A percentile compares a stretch with the other conserved stretches of the same genome.
Evolutionary conservation across 805 yeast genomes (phyloP).

Genomic region (Zygosaccharomyces siamensis): DNA sequence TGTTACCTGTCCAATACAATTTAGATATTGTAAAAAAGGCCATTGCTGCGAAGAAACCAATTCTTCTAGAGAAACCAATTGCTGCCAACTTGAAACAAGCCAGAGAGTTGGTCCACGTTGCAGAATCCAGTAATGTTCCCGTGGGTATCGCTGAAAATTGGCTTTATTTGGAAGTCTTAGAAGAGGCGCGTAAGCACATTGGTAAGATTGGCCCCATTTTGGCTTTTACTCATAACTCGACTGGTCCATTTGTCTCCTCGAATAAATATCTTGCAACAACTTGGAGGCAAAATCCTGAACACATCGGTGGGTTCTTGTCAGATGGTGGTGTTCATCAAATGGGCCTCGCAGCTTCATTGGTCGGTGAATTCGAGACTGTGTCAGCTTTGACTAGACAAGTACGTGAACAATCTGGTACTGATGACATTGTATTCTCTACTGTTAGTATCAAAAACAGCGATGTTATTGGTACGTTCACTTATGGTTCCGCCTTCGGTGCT

Average conservation of each 20-base stretch:
- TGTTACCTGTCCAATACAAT: slow-evolving; percentile 85
- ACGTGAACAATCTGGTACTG: slow-evolving; percentile 71
- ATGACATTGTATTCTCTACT: slow-evolving; percentile 74
- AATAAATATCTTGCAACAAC: slow-evolving; percentile 63
- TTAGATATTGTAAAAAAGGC: slow-evolving; percentile 65
- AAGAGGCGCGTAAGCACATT: slow-evolving; percentile 50
- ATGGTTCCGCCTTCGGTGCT: slow-evolving; percentile 84
- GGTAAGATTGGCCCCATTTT: slow-evolving; percentile 66
- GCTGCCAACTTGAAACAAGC: slow-evolving; percentile 85
- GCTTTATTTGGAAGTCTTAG: slow-evolving; percentile 63
- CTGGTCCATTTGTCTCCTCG: slow-evolving; percentile 61
- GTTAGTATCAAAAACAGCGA: slow-evolving; percentile 53
- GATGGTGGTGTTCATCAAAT: slow-evolving; percentile 98
- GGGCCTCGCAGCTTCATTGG: slow-evolving; percentile 75
- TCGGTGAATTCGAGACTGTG: slow-evolving; percentile 68
- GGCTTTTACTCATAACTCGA: slow-evolving; percentile 66
- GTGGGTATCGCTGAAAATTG: slow-evolving; percentile 83
- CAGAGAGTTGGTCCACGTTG: slow-evolving; percentile 63
- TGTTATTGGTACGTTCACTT: slow-evolving; percentile 77
- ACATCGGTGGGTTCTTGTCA: slow-evolving; percentile 85
- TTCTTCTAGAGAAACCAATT: slow-evolving; percentile 84
- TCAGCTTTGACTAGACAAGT: slow-evolving; percentile 76
- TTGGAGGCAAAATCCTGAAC: slow-evolving; percentile 90
- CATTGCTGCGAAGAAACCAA: slow-evolving; percentile 67
- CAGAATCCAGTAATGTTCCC: slow-evolving; percentile 59